phyloP scores from a whole-genome alignment of 441 rosid genomes.

The Daphne laureola region DNA sequence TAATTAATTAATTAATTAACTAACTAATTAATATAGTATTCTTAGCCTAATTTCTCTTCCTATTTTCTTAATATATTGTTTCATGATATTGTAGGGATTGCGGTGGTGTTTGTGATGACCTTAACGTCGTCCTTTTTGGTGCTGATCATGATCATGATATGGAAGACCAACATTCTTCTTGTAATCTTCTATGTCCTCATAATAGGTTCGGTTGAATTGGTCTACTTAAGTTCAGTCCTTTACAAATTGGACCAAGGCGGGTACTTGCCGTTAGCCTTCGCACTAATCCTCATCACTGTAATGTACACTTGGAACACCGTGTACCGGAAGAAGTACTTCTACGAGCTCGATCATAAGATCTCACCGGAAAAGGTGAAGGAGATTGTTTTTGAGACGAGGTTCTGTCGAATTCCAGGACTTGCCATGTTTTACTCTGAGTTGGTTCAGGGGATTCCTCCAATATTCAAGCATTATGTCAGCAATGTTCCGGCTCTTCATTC shows the following conservation, averaged over 20 bases:
- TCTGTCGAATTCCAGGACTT: constrained; percentile 35
- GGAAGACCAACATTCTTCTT: constrained; percentile 39
- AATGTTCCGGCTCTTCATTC: constrained; percentile 40
- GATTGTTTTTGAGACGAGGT: constrained; percentile 8
- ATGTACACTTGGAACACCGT: constrained; percentile 47
- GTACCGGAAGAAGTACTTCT: constrained; percentile 33
- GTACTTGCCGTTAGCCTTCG: constrained; percentile 41
- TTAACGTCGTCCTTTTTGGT: constrained; percentile 38
- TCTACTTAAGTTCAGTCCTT: constrained; percentile 43
- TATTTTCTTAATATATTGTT: background rate
- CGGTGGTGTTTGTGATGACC: constrained; percentile 47
- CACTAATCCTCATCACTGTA: constrained; percentile 25
- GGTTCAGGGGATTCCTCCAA: constrained; percentile 45
- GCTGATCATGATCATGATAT: constrained; percentile 48
- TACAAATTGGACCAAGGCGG: constrained; percentile 51
- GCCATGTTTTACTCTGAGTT: constrained; percentile 51
- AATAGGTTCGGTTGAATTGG: constrained; percentile 29
- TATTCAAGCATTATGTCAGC: constrained; percentile 35
- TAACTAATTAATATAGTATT: too few relatives aligned
- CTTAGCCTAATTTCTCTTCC: background rate
- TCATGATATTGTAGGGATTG: constrained; percentile 32
- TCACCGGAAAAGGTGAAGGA: constrained; percentile 28
- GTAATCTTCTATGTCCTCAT: constrained; percentile 24
- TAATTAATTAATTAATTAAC: constrained; percentile 9
- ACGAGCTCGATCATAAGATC: constrained; percentile 43